A percentile compares a stretch with the other conserved stretches of the same genome.
phyloP scores from a whole-genome alignment of 768 basidiomycete genomes.

The Kwoniella pini region DNA sequence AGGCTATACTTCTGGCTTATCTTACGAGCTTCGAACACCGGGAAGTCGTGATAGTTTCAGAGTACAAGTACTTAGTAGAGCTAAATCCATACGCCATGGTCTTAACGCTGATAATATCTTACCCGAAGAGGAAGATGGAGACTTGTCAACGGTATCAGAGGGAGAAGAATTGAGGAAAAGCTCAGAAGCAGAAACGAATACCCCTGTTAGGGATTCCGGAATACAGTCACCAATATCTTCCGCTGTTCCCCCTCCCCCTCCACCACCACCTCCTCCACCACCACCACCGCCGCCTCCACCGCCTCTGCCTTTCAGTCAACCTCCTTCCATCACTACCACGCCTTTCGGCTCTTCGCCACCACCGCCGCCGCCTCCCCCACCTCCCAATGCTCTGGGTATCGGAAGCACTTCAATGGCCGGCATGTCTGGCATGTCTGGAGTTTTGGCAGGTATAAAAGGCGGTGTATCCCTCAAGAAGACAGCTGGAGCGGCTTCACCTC shows the following conservation, averaged over 20 bases:
- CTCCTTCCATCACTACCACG: neutral
- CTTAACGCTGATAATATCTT: constrained; percentile 26
- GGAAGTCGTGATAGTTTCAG: constrained; percentile 35
- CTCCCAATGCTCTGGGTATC: constrained; percentile 7
- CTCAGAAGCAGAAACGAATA: neutral
- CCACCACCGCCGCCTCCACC: constrained; percentile 31
- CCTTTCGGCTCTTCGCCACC: constrained; percentile 25
- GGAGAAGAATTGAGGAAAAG: constrained; percentile 21
- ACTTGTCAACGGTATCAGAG: constrained; percentile 30
- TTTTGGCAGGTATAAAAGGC: constrained; percentile 47
- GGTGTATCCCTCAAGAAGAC: constrained; percentile 43
- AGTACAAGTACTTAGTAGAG: constrained; percentile 31
- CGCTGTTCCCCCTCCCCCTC: constrained; percentile 43
- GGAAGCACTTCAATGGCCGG: neutral
- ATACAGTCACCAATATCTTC: constrained; percentile 14
- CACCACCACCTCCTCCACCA: constrained; percentile 29
- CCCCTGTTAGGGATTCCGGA: constrained; percentile 43
- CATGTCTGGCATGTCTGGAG: constrained; percentile 38
- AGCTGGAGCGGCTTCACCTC: neutral
- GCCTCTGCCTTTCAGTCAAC: constrained; percentile 23
- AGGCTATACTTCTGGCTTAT: constrained; percentile 62
- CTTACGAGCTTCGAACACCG: constrained; percentile 51
- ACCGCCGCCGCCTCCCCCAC: constrained; percentile 30
- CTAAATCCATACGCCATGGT: constrained; percentile 30
- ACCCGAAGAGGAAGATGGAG: constrained; percentile 14